A percentile compares a stretch with the other conserved stretches of the same genome.
Evolutionary conservation across 2,329 filamentous ascomycete species (phyloP).

Genomic region (Xylariaceae sp.): DNA sequence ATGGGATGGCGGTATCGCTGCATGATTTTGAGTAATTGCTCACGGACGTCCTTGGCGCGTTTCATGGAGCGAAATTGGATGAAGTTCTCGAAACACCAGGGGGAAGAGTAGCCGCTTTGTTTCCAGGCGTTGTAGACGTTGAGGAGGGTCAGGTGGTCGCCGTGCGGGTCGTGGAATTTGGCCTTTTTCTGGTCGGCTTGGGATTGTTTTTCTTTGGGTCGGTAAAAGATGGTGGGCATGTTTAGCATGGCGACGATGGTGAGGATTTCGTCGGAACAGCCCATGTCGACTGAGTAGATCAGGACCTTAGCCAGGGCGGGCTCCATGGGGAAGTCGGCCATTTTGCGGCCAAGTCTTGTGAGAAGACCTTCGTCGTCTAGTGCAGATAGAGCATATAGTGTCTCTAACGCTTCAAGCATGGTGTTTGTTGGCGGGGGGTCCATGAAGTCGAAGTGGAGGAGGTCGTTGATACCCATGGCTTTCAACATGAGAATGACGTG

Average conservation of each 20-base stretch:
- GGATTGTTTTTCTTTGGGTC: conserved; percentile 93
- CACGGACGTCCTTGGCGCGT: conserved; percentile 84
- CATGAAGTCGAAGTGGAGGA: conserved; percentile 98
- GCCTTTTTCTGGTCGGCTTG: conserved; percentile 97
- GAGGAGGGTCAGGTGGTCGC: conserved; percentile 88
- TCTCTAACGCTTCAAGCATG: conserved; percentile 93
- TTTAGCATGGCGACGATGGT: conserved; percentile 94
- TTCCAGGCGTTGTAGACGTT: conserved; percentile 99
- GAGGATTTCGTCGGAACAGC: conserved; percentile 89
- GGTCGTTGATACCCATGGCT: conserved; percentile 97
- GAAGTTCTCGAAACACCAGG: conserved; percentile 98
- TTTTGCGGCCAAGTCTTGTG: conserved; percentile 86
- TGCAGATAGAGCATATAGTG: conserved; percentile 85
- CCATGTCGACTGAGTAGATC: conserved; percentile 78
- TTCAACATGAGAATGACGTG: conserved; percentile 96
- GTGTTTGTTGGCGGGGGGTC: conserved; percentile 96
- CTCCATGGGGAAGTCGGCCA: conserved; percentile 99
- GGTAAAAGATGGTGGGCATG: conserved; percentile 81
- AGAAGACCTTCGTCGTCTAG: conserved; percentile 93
- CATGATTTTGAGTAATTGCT: conserved; percentile 92
- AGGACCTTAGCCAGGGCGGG: conserved; percentile 85
- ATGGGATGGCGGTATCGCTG: conserved; percentile 80
- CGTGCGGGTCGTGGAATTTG: conserved; percentile 92
- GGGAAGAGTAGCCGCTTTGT: conserved; percentile 68
- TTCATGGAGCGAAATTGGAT: conserved; percentile 88